Conservation (phyloP, 371 early-diverging fungal genomes). For the Fennellomyces sp. region DNA sequence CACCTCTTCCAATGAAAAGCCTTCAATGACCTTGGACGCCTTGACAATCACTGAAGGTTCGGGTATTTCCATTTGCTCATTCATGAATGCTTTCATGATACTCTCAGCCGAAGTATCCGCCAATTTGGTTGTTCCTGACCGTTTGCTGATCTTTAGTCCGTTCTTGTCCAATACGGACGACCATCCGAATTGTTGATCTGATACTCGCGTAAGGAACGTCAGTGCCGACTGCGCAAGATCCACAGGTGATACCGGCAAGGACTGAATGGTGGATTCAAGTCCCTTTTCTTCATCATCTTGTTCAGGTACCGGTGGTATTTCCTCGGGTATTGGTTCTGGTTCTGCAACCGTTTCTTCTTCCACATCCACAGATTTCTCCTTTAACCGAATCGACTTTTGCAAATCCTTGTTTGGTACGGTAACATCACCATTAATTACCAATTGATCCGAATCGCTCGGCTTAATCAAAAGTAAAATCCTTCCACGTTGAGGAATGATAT, state of each 20-base stretch:
- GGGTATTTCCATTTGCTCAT: constrained; percentile 32
- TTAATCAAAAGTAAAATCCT: constrained; percentile 56
- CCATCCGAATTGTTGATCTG: constrained; percentile 55
- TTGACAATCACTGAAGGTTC: constrained; percentile 57
- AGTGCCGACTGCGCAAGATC: constrained; percentile 36
- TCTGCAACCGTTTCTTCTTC: not conserved
- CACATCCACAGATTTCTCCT: constrained; percentile 1
- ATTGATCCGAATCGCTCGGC: constrained; percentile 9
- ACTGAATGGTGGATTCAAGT: constrained; percentile 4
- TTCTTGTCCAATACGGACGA: constrained; percentile 50
- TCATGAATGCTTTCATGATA: not conserved
- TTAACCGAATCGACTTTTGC: not conserved
- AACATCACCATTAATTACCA: constrained; percentile 28
- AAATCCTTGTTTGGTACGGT: constrained; percentile 8
- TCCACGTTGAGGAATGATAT: constrained; percentile 57
- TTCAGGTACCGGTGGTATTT: not conserved
- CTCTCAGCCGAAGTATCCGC: not conserved
- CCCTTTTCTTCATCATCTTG: not conserved
- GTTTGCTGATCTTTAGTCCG: constrained; percentile 49
- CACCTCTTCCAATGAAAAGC: constrained; percentile 60
- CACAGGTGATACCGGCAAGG: constrained; percentile 19
- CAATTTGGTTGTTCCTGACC: constrained; percentile 23
- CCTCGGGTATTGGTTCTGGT: not conserved
- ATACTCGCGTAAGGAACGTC: constrained; percentile 29
- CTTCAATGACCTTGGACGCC: constrained; percentile 60